phyloP scores from a whole-genome alignment of 202 grass and related monocot genomes.

The Brachypodium distachyon region DNA sequence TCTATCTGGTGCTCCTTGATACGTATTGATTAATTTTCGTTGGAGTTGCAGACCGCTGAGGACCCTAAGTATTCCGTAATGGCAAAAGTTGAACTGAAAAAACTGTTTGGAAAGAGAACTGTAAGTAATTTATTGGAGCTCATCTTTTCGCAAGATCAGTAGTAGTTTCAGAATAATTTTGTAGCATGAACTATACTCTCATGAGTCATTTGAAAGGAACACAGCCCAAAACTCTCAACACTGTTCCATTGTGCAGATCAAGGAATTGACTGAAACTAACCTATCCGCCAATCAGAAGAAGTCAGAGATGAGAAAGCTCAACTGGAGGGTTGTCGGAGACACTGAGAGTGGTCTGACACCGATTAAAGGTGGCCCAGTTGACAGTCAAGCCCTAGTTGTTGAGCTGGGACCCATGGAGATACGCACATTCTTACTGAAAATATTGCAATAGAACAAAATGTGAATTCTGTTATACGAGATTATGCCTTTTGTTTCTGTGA shows the following conservation, averaged over 20 bases:
- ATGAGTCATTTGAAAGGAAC: not conserved
- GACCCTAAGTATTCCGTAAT: slow-evolving; percentile 55
- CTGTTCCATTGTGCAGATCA: slow-evolving; percentile 37
- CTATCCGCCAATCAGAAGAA: slow-evolving; percentile 84
- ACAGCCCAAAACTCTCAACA: not conserved
- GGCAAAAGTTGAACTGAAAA: slow-evolving; percentile 67
- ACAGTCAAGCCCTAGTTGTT: slow-evolving; percentile 42
- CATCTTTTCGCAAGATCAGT: not conserved
- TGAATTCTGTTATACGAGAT: not conserved
- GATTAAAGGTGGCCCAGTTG: slow-evolving; percentile 42
- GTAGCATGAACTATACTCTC: not conserved
- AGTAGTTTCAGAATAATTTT: not conserved
- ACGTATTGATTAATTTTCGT: not conserved
- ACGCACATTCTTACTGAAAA: slow-evolving; percentile 67
- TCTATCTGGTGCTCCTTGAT: not conserved
- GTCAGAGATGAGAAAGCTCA: slow-evolving; percentile 59
- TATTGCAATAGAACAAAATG: slow-evolving; percentile 3
- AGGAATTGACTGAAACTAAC: slow-evolving; percentile 55
- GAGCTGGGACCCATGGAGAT: slow-evolving; percentile 88
- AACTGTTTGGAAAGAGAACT: slow-evolving; percentile 45
- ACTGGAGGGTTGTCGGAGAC: slow-evolving; percentile 40
- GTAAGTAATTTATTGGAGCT: slow-evolving; percentile 31
- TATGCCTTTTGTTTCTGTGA: not conserved
- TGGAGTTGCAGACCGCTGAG: slow-evolving; percentile 39
- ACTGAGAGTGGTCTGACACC: slow-evolving; percentile 22